A percentile compares a stretch with the other conserved stretches of the same genome.
Conservation (phyloP, 202 grass and related monocot genomes). For the Setaria italica region DNA sequence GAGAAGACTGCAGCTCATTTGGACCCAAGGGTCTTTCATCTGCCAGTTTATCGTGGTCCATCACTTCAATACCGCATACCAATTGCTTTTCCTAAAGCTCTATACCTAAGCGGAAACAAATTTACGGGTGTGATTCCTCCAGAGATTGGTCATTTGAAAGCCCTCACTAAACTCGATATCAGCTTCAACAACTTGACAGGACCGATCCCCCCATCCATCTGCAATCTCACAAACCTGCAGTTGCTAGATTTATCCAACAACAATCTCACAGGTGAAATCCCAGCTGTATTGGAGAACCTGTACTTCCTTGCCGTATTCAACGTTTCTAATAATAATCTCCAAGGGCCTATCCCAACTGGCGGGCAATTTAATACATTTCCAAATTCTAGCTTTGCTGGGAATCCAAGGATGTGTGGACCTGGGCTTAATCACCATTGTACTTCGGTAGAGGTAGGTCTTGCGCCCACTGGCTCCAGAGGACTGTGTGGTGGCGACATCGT, state of each 20-base stretch:
- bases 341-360: too few species aligned
- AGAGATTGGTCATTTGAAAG: slow-evolving; percentile 50
- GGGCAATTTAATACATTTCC: slow-evolving; percentile 47
- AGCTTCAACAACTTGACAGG: slow-evolving; percentile 60
- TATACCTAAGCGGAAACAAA: slow-evolving; percentile 56
- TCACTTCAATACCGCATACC: neutral
- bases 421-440: slow-evolving; percentile 2
- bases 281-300: slow-evolving; percentile 1
- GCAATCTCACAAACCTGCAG: slow-evolving; percentile 51
- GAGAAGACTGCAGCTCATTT: neutral
- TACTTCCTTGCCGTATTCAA: slow-evolving; percentile 52
- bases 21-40: slow-evolving; percentile 7
- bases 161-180: slow-evolving; percentile 54
- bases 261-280: slow-evolving; percentile 40
- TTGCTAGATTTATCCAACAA: slow-evolving; percentile 64
- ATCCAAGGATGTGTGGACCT: slow-evolving; percentile 38
- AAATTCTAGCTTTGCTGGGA: slow-evolving; percentile 44
- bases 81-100: slow-evolving; percentile 42
- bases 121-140: slow-evolving; percentile 46
- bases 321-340: too few species aligned
- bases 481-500: neutral
- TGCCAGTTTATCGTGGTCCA: slow-evolving; percentile 29
- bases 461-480: neutral
- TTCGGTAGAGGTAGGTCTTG: neutral
- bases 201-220: slow-evolving; percentile 39